phyloP scores from a whole-genome alignment of 805 yeast genomes.

The Grigorovia yakushimaensis region DNA sequence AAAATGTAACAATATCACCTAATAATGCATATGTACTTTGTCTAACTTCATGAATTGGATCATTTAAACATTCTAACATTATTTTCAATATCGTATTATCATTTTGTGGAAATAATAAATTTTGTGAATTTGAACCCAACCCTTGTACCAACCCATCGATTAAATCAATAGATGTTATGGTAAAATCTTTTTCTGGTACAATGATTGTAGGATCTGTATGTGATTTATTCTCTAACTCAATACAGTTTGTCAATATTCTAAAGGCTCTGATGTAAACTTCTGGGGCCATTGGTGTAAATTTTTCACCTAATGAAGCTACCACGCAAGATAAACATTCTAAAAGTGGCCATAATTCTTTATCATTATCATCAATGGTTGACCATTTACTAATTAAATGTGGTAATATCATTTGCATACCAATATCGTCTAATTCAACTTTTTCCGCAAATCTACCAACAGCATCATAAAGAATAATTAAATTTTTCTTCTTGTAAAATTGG shows the following conservation, averaged over 20 bases:
- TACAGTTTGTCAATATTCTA: constrained; percentile 55
- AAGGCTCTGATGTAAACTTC: constrained; percentile 76
- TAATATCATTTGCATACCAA: constrained; percentile 50
- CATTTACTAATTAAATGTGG: constrained; percentile 81
- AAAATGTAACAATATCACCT: constrained; percentile 75
- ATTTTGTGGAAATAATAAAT: constrained; percentile 27
- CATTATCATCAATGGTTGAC: constrained; percentile 66
- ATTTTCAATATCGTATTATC: constrained; percentile 46
- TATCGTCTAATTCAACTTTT: constrained; percentile 47
- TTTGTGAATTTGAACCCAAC: constrained; percentile 51
- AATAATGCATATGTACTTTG: constrained; percentile 84
- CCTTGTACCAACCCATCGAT: constrained; percentile 93
- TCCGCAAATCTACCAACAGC: constrained; percentile 86
- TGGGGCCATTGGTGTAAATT: constrained; percentile 81
- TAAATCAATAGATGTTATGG: constrained; percentile 80
- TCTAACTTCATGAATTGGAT: constrained; percentile 76
- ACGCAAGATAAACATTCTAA: constrained; percentile 88
- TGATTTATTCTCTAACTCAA: constrained; percentile 55
- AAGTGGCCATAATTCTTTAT: constrained; percentile 81
- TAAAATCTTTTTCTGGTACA: constrained; percentile 82
- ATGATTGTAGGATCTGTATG: constrained; percentile 56
- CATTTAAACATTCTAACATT: constrained; percentile 61
- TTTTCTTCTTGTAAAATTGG: constrained; percentile 67
- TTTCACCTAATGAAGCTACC: constrained; percentile 76
- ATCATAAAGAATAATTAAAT: constrained; percentile 74